Base-by-base conservation (phyloP, 2,329 filamentous ascomycete genomes). In the Fusarium pseudograminearum region DNA sequence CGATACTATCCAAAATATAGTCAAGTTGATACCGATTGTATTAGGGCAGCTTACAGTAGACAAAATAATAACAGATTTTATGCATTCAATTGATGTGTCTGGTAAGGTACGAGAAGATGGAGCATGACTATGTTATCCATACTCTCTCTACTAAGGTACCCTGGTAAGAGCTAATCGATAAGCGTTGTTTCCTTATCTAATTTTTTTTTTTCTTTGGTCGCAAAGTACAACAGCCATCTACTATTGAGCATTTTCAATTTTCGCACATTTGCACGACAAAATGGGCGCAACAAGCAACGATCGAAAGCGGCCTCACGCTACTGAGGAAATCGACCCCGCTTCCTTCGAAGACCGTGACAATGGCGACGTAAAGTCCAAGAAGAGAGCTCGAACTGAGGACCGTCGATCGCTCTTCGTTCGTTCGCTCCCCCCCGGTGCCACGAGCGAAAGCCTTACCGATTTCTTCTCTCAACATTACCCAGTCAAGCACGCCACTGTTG, bases 391-490 rank as follows among this genome's bases (percentile, higher is more conserved):
- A 68, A 84, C 87, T 60, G 88, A 90, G 63, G 86, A 87, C 61
- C 86, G 86, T 69, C 84, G 89, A 73, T 93, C 95, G 46, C 89
- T 99, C 71, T 99, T 99, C 82, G 91, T 99, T 70, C 93, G 95
- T 74, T 94, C 92, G 52, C 87, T 99, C 48, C 93, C 94, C 22
- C 82, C 90, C 24, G 87, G 86, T 26, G 90, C 91, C 38, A 98
- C 94, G 34, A 93, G 89, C 77, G 94, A 98, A 76, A 86, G 86
- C 55, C 85, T 99, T 68, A 93, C 94, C 62, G 90, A 93, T 62
- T 91, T 94, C 80, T 99, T 99, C 82, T 98, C 96, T 9, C 89
- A 98, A 78, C 92, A 94, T 63, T 98, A 93, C 75, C 94, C 97
- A 10, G 89, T 99, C 78, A 98, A 98, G 80, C 95, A 98, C 80